A percentile compares a stretch with the other conserved stretches of the same genome.
These are phyloP conservation scores for Tulasnella sp. DNA, from an alignment of 768 basidiomycete species.

Conservation along the genomic window DNA sequence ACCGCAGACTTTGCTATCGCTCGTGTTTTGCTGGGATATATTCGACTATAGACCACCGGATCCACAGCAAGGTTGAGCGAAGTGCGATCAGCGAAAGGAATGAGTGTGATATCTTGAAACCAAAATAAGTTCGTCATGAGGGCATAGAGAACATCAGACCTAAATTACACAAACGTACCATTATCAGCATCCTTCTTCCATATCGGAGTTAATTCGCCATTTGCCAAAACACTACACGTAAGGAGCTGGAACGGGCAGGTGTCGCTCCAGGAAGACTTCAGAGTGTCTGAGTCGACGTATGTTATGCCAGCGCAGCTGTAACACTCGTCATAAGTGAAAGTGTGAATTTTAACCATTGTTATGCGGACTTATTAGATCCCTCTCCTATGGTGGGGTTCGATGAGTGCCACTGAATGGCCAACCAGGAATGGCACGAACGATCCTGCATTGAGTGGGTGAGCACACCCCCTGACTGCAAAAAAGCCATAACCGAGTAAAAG, in stretches of 20 bases:
- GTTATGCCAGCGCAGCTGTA: not conserved
- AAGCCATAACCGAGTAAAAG: no score
- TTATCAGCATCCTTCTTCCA: not conserved
- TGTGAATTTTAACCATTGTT: no score
- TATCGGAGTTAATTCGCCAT: not conserved
- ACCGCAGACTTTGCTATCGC: no score
- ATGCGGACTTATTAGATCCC: not conserved
- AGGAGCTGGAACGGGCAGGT: not conserved
- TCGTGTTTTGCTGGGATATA: no score
- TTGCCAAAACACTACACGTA: not conserved
- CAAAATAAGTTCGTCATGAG: not conserved
- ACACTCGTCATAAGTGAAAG: not conserved
- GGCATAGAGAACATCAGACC: not conserved
- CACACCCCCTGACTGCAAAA: no score
- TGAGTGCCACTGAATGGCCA: not conserved
- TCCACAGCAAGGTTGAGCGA: no score
- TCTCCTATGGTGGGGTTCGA: not conserved
- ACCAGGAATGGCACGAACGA: not conserved
- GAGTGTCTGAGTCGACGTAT: not conserved
- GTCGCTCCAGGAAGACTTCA: not conserved
- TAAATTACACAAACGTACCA: not conserved
- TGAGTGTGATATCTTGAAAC: no score
- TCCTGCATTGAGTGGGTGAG: not conserved
- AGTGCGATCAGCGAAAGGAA: no score
- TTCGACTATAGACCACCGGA: no score